Evolutionary conservation across 345 rosid species (phyloP), one percentile per base, ranked within the genome.

Genomic region (Lepidium aucheri): DNA sequence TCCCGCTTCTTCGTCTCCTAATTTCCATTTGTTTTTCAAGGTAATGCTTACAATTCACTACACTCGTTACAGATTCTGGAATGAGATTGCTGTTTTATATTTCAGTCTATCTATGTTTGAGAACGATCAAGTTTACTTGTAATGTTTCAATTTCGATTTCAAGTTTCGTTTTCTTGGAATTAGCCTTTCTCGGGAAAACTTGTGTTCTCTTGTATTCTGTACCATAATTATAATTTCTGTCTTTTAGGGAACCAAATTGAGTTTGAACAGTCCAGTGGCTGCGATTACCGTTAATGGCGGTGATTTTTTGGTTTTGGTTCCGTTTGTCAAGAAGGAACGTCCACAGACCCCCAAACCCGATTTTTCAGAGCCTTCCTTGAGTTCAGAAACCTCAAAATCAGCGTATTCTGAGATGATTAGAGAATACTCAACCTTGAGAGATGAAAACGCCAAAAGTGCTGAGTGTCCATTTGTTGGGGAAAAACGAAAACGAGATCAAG

Each of bases 21-120:
- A 78, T 68, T 93, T 88, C 76, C 89, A 88, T 61, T 79, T 93
- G 56, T 90, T 61, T 72, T 87, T 78, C 85, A 84, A 90, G 95
- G 98, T 73, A 77, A 59, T 69, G 42, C 71, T 38, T 52, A 15
- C n/a, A 0, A 62, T 35, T n/a, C 55, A 34, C 41, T 57, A 8
- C 52, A 1, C 40, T 56, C 60, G 14, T 34, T 16, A 7, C 3
- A 34, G 9, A 3, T 39, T 45, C 9, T 7, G 6, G 6, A 5
- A 1, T 26, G 1, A 4, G 30, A 26, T 26, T 24, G n/a, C n/a
- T 26, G 30, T 4, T 26, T 26, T 26, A 5, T 4, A 50, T 40
- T 40, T 63, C 45, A 13, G 8, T 9, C 0, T 18, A 8, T 26
- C 1, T 28, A 41, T 17, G 41, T 14, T 40, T 9, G 0, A 8